Conservation (phyloP, 2,329 filamentous ascomycete genomes). For the Ophiocordyceps unilateralis region DNA sequence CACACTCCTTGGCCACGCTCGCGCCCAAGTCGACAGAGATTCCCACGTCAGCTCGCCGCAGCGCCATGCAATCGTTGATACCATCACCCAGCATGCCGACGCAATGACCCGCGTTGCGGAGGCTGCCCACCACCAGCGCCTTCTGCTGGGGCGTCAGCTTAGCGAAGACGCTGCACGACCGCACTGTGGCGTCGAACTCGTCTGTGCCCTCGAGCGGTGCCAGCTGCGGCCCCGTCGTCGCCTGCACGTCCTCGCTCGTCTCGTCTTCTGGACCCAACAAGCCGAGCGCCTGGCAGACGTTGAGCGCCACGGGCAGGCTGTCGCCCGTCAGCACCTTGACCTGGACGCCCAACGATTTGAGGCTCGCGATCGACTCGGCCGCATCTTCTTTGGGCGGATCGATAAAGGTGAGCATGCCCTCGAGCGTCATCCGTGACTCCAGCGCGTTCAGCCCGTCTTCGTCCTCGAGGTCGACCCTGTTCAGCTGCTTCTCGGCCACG, state of each 20-base stretch:
- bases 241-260: conserved; percentile 6
- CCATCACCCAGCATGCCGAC: conserved; percentile 14
- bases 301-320: conserved; percentile 11
- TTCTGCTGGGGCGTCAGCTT: conserved; percentile 12
- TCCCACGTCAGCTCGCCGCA: conserved; percentile 10
- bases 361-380: conserved; percentile 8
- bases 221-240: conserved; percentile 10
- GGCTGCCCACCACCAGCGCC: conserved; percentile 8
- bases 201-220: conserved; percentile 5
- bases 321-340: conserved; percentile 13
- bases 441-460: conserved; percentile 8
- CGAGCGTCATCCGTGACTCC: conserved; percentile 9
- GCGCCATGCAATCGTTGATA: conserved; percentile 13
- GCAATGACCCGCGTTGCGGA: conserved; percentile 8
- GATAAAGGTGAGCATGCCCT: conserved; percentile 11
- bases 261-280: conserved; percentile 6
- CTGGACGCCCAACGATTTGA: conserved; percentile 9
- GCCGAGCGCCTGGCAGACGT: conserved; percentile 10
- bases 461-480: conserved; percentile 3
- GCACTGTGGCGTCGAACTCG: conserved; percentile 8
- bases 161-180: conserved; percentile 11
- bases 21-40: conserved; percentile 14
- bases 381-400: conserved; percentile 13
- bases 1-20: conserved; percentile 12
- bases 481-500: conserved; percentile 8